Conservation (phyloP, 495 filamentous ascomycete genomes). For the Baudoinia panamericana region DNA sequence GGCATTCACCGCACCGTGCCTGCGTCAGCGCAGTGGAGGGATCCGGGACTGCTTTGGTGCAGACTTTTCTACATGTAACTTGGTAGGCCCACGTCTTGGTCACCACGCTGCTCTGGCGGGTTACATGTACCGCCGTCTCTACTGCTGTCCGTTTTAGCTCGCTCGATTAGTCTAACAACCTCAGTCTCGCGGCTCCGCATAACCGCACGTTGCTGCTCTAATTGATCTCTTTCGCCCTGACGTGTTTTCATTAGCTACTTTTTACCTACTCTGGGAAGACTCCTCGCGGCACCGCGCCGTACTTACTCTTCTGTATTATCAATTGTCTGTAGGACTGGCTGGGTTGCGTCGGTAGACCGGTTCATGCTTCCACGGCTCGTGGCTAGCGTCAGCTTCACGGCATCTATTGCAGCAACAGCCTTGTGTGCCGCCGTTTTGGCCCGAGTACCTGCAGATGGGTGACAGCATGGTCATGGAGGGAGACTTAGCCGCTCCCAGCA, state of each 20-base stretch:
- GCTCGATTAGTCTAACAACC: neutral
- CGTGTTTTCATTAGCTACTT: slow-evolving; percentile 30
- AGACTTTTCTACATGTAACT: neutral
- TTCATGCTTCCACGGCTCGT: neutral
- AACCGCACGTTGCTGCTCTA: slow-evolving; percentile 1
- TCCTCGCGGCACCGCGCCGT: too few relatives aligned
- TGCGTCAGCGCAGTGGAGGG: neutral
- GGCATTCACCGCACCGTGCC: neutral
- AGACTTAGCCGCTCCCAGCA: slow-evolving; percentile 27
- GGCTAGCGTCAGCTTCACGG: slow-evolving; percentile 7
- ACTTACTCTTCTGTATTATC: slow-evolving; percentile 23
- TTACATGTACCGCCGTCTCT: too few relatives aligned
- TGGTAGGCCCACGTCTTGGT: too few relatives aligned
- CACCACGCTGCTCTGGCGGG: too few relatives aligned
- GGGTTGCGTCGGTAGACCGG: neutral
- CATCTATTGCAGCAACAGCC: slow-evolving; percentile 11
- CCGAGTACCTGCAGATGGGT: slow-evolving; percentile 28
- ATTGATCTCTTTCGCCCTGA: slow-evolving; percentile 1
- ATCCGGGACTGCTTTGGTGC: too few relatives aligned
- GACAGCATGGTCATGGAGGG: slow-evolving; percentile 12
- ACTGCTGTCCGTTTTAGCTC: neutral
- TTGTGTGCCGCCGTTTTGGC: slow-evolving; percentile 18
- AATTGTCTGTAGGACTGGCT: slow-evolving; percentile 10
- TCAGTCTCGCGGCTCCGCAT: slow-evolving; percentile 2
- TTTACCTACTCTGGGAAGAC: too few relatives aligned